Percentiles rank a stretch among this genome's conserved stretches.
These are phyloP conservation scores for Zostera marina DNA, from an alignment of 116 monocot species.

Conservation along the genomic window DNA sequence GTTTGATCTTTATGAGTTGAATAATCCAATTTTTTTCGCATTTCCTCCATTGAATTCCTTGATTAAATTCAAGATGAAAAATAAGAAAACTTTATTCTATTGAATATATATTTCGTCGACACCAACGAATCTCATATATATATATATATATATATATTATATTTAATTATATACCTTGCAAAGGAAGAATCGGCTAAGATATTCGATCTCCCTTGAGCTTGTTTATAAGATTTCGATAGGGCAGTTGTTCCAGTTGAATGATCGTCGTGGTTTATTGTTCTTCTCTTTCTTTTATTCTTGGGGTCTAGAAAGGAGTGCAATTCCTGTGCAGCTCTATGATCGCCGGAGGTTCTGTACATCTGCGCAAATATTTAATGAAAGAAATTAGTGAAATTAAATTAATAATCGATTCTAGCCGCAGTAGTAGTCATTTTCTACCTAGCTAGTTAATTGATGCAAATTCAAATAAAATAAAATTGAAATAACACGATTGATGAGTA, in stretches of 20 bases:
- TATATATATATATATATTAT: too few species aligned
- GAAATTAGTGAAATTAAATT: background rate
- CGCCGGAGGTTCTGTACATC: conserved; percentile 6
- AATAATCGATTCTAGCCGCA: background rate
- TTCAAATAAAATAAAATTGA: too few species aligned
- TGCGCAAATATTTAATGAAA: too few species aligned
- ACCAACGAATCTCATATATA: background rate
- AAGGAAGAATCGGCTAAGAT: too few species aligned
- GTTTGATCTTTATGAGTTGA: background rate
- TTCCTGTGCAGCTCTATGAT: background rate
- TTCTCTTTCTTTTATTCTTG: conserved; percentile 9
- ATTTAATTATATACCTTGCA: too few species aligned
- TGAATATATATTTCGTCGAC: background rate
- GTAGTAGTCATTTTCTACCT: background rate
- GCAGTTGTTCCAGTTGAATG: too few species aligned
- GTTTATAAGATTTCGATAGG: background rate
- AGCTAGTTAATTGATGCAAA: too few species aligned
- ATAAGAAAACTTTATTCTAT: background rate
- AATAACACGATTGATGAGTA: background rate
- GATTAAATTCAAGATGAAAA: too few species aligned
- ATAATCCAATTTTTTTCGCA: background rate
- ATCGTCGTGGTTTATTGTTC: background rate
- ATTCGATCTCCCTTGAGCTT: background rate
- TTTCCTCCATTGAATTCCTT: conserved; percentile 1
- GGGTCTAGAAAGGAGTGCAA: background rate